phyloP scores from a whole-genome alignment of 2,329 filamentous ascomycete genomes.

The Trichophaea hybrida region DNA sequence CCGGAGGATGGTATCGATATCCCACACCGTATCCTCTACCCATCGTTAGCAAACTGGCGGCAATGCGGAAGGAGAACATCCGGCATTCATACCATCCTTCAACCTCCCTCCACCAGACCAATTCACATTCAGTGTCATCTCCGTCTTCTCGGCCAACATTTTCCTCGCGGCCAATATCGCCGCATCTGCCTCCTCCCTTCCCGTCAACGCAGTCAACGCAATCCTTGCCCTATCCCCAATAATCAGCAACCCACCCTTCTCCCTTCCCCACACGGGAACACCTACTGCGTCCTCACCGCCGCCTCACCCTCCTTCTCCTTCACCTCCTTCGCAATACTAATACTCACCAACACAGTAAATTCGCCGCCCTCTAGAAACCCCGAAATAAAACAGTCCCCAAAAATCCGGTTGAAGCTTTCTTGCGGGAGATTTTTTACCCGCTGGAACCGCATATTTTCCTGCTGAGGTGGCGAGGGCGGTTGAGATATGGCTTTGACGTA shows the following conservation, averaged over 20 bases:
- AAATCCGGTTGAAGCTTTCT: slow-evolving; percentile 24
- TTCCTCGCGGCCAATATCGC: not conserved
- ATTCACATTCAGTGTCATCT: slow-evolving; percentile 24
- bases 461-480: slow-evolving; percentile 16
- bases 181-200: slow-evolving; percentile 2
- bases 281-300: slow-evolving; percentile 3
- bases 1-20: slow-evolving; percentile 24
- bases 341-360: slow-evolving; percentile 27
- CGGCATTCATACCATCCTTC: slow-evolving; percentile 13
- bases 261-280: too few relatives aligned
- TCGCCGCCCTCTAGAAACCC: slow-evolving; percentile 29
- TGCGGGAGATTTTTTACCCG: slow-evolving; percentile 15
- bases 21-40: slow-evolving; percentile 20
- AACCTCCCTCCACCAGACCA: slow-evolving; percentile 28
- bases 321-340: slow-evolving; percentile 24
- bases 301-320: slow-evolving; percentile 12
- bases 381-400: slow-evolving; percentile 28
- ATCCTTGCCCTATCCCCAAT: slow-evolving; percentile 9
- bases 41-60: not conserved
- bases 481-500: slow-evolving; percentile 28
- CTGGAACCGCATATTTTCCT: slow-evolving; percentile 24
- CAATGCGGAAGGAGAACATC: too few relatives aligned
- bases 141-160: slow-evolving; percentile 19
- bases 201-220: slow-evolving; percentile 15
- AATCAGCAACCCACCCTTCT: slow-evolving; percentile 15